Base-by-base conservation (phyloP, 768 basidiomycete genomes). In the Artomyces pyxidatus region DNA sequence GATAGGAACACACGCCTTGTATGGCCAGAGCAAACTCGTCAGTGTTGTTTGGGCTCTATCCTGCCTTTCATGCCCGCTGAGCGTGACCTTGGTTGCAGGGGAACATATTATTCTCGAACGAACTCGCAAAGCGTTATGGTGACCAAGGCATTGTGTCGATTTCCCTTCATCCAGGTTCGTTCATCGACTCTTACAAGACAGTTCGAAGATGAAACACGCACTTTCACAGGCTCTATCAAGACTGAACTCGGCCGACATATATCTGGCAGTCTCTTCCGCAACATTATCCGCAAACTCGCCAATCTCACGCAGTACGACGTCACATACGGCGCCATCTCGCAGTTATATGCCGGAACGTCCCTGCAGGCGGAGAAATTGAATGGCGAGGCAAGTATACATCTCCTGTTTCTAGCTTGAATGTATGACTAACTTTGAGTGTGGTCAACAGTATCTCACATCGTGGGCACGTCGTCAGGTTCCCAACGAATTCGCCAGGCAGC, bases 321-420 rank as follows among this genome's bases (percentile, higher is more conserved):
- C 19, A 45, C 50, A 23, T 54, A 48, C 17, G 65, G 66, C 6
- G 62, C 64, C 5, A 51, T 65, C 25, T 65, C 63, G 9, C 63
- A 59, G 37, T 44, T 68, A 14, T 67, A 59, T 49, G 67, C 64
- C 10, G 65, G 53, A 16, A 67, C 63, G 10, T 48, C 52, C 4
- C 55, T 57, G 6, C 57, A 58, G 12, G 63, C 64, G 10, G 50
- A 42, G 11, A 52, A 54, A 14, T 28, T 63, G 17, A 61, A 55
- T 26, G 65, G 67, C 11, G 54, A 59, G 55, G 65, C 66, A 19
- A 28, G 50, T 6, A n/a, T 56, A 26, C 10, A 52, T 40, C n/a
- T 32, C 12, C 6, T 28, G 1, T n/a, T 23, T 5, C 9, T 25
- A 12, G 19, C n/a, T 39, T 3, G 17, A 10, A 17, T 17, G 25